phyloP scores from a whole-genome alignment of 257 asterid species.

The Nicotiana benthamiana region DNA sequence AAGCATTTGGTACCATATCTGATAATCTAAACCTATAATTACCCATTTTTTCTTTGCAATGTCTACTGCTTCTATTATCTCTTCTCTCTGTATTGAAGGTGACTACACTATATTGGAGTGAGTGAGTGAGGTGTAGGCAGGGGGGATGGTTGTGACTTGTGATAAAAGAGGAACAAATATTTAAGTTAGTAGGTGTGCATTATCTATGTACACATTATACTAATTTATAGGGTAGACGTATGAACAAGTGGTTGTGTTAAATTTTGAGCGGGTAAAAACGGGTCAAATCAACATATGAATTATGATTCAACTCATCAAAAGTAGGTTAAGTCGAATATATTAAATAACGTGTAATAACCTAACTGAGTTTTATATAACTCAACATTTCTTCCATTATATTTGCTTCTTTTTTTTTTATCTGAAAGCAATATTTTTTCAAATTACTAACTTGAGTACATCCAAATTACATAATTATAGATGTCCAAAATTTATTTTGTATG shows the following conservation, averaged over 20 bases:
- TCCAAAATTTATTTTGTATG: not conserved
- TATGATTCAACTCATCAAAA: not conserved
- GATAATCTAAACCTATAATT: slow-evolving; percentile 57
- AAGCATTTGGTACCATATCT: slow-evolving; percentile 68
- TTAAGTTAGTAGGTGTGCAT: not conserved
- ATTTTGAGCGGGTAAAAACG: no score
- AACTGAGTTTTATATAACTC: not conserved
- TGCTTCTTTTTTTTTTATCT: not conserved
- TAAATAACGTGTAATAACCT: not conserved
- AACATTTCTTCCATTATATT: not conserved
- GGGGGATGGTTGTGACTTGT: not conserved
- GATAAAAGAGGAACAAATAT: no score
- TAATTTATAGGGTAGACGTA: not conserved
- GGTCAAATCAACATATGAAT: not conserved
- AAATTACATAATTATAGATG: not conserved
- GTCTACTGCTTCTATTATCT: not conserved
- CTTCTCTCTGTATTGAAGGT: not conserved
- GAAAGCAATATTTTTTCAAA: not conserved
- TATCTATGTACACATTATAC: not conserved
- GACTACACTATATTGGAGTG: not conserved
- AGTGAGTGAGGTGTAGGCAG: not conserved
- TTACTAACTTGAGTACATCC: not conserved
- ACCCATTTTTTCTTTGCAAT: slow-evolving; percentile 32
- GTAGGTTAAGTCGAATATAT: no score
- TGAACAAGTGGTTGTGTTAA: no score